A percentile compares a stretch with the other conserved stretches of the same genome.
These are phyloP conservation scores for Alternaria dauci DNA, from an alignment of 2,329 filamentous ascomycete genomes.

Conservation along the genomic window DNA sequence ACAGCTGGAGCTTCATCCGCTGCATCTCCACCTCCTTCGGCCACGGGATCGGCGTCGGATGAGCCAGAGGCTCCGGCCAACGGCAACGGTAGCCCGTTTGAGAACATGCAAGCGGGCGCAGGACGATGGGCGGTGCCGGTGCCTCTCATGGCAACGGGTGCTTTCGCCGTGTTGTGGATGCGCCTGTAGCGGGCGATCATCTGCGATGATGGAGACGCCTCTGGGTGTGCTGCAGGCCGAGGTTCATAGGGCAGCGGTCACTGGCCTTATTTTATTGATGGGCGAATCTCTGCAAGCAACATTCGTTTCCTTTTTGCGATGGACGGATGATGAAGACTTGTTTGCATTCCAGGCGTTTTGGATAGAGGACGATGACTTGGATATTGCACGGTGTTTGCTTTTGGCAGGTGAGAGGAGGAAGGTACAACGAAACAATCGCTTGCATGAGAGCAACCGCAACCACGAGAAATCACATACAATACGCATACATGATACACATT, in stretches of 20 bases:
- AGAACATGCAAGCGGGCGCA: slow-evolving; percentile 37
- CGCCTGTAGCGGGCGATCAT: not conserved
- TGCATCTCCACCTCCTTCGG: not conserved
- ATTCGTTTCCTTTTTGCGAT: not conserved
- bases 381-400: not conserved
- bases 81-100: slow-evolving; percentile 39
- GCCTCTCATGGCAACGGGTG: slow-evolving; percentile 11
- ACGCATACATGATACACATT: not conserved
- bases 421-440: not conserved
- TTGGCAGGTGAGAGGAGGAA: not conserved
- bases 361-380: not conserved
- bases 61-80: slow-evolving; percentile 19
- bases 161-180: slow-evolving; percentile 14
- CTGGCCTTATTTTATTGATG: too few species aligned
- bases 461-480: not conserved
- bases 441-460: not conserved
- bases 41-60: slow-evolving; percentile 8
- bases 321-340: not conserved
- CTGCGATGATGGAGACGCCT: too few species aligned
- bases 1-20: slow-evolving; percentile 3
- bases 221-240: too few species aligned
- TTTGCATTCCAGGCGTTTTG: not conserved
- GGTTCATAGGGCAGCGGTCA: too few species aligned
- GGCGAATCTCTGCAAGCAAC: not conserved
- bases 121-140: slow-evolving; percentile 17